These are phyloP conservation scores for Fusarium continuum DNA, from an alignment of 2,329 filamentous ascomycete genomes.

Conservation along the genomic window DNA sequence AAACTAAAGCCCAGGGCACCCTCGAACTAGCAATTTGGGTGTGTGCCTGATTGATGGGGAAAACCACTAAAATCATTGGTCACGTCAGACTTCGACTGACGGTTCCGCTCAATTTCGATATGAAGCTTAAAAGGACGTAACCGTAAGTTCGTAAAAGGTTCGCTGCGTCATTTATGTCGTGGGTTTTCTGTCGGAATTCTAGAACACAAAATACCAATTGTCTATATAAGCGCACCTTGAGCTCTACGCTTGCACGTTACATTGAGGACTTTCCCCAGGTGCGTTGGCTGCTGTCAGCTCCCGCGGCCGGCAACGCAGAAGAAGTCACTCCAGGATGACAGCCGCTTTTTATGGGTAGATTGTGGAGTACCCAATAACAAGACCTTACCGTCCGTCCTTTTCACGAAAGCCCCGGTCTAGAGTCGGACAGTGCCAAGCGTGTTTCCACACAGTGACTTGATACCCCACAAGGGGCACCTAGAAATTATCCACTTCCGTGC, in stretches of 20 bases:
- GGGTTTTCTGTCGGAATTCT: conserved; percentile 8
- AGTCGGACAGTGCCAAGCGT: conserved; percentile 9
- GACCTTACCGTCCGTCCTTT: conserved; percentile 1
- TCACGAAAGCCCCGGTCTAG: not conserved
- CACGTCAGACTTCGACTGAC: conserved; percentile 17
- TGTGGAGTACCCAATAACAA: conserved; percentile 30
- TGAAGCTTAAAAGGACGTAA: conserved; percentile 8
- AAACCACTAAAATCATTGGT: conserved; percentile 18
- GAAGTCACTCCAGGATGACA: conserved; percentile 20
- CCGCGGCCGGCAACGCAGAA: conserved; percentile 36
- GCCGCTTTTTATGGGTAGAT: conserved; percentile 28
- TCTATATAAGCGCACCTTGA: not conserved
- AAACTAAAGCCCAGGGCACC: conserved; percentile 13
- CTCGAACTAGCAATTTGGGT: conserved; percentile 16
- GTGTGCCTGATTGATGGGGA: conserved; percentile 1
- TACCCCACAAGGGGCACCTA: conserved; percentile 28
- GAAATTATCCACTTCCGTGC: not conserved
- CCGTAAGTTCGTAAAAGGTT: conserved; percentile 3
- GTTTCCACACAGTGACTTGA: not conserved
- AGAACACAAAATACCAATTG: conserved; percentile 8
- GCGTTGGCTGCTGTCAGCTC: conserved; percentile 2
- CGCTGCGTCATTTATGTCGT: conserved; percentile 20
- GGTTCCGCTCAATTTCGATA: conserved; percentile 14
- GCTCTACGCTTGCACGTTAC: not conserved
- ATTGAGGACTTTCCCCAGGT: not conserved